A percentile compares a stretch with the other conserved stretches of the same genome.
These are phyloP conservation scores for Lasiodiplodia theobromae DNA, from an alignment of 2,329 filamentous ascomycete genomes.

Conservation along the genomic window DNA sequence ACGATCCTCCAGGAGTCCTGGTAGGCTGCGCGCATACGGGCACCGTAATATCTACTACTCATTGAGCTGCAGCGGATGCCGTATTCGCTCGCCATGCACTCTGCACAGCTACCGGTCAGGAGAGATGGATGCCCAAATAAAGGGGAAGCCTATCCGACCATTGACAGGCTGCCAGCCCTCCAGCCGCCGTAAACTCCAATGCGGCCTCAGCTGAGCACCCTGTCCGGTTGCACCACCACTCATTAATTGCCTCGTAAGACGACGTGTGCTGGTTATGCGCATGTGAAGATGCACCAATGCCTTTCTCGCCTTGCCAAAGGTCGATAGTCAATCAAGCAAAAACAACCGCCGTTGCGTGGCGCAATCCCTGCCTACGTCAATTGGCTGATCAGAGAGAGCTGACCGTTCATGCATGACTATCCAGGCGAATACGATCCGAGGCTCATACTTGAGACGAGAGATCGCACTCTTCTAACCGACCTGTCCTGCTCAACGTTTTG, in stretches of 20 bases:
- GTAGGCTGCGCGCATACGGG: constrained; percentile 10
- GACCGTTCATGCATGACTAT: not conserved
- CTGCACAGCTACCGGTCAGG: constrained; percentile 2
- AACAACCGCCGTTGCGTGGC: not conserved
- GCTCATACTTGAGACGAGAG: not conserved
- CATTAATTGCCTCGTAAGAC: constrained; percentile 6
- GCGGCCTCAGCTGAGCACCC: constrained; percentile 11
- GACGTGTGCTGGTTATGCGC: not conserved
- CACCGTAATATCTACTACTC: constrained; percentile 20
- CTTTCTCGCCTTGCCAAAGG: too few species aligned
- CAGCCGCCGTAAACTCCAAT: not conserved
- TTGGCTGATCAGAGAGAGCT: not conserved
- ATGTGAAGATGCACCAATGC: not conserved
- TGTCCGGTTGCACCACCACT: not conserved
- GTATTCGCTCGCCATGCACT: constrained; percentile 17
- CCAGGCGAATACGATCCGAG: not conserved
- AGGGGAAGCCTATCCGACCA: constrained; percentile 5
- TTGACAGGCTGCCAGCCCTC: constrained; percentile 1
- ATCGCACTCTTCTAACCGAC: not conserved
- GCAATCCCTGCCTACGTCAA: not conserved
- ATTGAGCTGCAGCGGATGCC: constrained; percentile 22
- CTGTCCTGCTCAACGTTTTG: not conserved
- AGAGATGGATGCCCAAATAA: constrained; percentile 21
- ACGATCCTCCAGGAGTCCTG: constrained; percentile 8
- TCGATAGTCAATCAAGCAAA: not conserved